Evolutionary conservation across 2,329 filamentous ascomycete genomes (phyloP).

Genomic region (Stemphylium beticola): DNA sequence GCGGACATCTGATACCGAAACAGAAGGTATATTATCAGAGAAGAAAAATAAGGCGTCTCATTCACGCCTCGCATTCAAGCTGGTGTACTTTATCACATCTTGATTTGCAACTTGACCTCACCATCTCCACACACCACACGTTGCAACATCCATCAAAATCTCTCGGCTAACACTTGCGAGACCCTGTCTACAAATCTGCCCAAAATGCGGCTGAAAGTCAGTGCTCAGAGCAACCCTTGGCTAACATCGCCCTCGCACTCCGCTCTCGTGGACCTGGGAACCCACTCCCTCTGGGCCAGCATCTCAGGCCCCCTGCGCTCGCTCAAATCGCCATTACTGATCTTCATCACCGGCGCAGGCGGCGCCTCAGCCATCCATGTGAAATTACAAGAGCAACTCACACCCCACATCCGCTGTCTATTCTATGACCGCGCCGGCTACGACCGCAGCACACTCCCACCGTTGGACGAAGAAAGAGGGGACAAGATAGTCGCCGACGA

Average conservation of each 20-base stretch:
- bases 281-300: constrained; percentile 9
- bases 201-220: no score
- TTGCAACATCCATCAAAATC: no score
- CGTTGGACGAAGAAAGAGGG: background rate
- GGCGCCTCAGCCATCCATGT: constrained; percentile 7
- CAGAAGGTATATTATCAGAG: no score
- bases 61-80: no score
- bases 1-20: no score
- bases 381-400: constrained; percentile 11
- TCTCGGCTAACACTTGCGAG: no score
- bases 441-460: constrained; percentile 11
- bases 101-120: no score
- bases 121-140: no score
- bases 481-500: constrained; percentile 4
- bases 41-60: no score
- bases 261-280: constrained; percentile 3
- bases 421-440: constrained; percentile 21
- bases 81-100: no score
- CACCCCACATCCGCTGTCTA: constrained; percentile 3
- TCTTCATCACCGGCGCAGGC: constrained; percentile 17
- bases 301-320: constrained; percentile 7
- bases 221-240: constrained; percentile 7
- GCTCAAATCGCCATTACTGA: constrained; percentile 4
- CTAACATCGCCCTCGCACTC: background rate
- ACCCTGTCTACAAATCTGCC: no score